Evolutionary conservation across 129 eudicot genomes (phyloP).

Genomic region (Saussurea involucrata): DNA sequence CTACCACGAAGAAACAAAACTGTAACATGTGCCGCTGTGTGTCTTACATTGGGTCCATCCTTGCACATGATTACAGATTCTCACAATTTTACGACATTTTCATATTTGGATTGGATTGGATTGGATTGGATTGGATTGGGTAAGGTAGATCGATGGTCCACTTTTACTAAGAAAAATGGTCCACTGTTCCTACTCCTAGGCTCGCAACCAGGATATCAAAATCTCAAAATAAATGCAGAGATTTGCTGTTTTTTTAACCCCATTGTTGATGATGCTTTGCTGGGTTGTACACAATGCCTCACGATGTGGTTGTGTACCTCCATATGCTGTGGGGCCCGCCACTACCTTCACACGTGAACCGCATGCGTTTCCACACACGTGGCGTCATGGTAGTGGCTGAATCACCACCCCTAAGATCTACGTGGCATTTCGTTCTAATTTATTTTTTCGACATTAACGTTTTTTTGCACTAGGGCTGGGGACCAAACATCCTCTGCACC

Average conservation of each 20-base stretch:
- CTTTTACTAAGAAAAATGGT: background rate
- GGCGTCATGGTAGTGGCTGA: constrained; percentile 19
- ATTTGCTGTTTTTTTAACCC: constrained; percentile 10
- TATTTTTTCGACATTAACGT: constrained; percentile 10
- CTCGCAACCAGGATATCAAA: constrained; percentile 13
- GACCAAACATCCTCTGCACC: constrained; percentile 24
- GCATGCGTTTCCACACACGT: constrained; percentile 11
- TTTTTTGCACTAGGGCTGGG: background rate
- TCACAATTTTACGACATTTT: too few relatives aligned
- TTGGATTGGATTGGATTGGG: too few relatives aligned
- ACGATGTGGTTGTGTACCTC: constrained; percentile 20
- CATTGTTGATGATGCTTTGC: constrained; percentile 18
- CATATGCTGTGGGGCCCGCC: constrained; percentile 24
- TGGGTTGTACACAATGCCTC: constrained; percentile 30
- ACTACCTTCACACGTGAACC: constrained; percentile 18
- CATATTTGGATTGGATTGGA: too few relatives aligned
- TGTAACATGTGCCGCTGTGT: too few relatives aligned
- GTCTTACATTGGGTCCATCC: too few relatives aligned
- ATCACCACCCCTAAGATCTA: constrained; percentile 4
- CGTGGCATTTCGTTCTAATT: constrained; percentile 16
- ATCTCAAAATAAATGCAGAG: constrained; percentile 14
- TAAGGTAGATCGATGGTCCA: too few relatives aligned
- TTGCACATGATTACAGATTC: too few relatives aligned
- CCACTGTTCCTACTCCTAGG: constrained; percentile 2
- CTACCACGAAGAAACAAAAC: too few relatives aligned